A percentile compares a stretch with the other conserved stretches of the same genome.
Conservation (phyloP, 139 green algal species). For the Chara braunii region DNA sequence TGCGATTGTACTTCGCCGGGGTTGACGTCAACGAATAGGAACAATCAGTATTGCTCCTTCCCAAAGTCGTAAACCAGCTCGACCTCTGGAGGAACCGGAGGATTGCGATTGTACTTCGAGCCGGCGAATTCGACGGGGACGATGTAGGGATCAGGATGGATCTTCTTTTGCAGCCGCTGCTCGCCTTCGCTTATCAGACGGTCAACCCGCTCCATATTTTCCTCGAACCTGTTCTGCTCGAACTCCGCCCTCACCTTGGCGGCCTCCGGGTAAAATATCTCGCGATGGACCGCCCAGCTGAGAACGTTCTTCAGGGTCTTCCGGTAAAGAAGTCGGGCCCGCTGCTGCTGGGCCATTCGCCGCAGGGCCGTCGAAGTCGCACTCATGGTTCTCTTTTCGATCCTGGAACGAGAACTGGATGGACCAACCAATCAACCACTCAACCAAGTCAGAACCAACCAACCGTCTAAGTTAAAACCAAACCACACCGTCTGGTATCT, state of each 20-base stretch:
- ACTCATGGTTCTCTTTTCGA: no score
- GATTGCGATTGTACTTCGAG: background rate
- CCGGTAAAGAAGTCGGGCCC: slow-evolving; percentile 4
- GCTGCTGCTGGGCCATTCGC: slow-evolving; percentile 5
- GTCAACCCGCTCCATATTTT: slow-evolving; percentile 1
- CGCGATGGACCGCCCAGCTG: slow-evolving; percentile 11
- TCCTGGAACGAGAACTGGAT: no score
- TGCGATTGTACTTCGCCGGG: no score
- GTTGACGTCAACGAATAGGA: no score
- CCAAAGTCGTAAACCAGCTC: background rate
- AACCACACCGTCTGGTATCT: no score
- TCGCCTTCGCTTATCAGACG: background rate
- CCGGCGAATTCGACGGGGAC: background rate
- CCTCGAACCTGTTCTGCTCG: slow-evolving; percentile 1
- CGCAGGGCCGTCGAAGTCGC: background rate
- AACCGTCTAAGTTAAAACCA: no score
- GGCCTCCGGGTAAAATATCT: slow-evolving; percentile 13
- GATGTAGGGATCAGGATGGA: slow-evolving; percentile 5
- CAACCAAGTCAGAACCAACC: no score
- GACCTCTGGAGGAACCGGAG: background rate
- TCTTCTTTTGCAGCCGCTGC: background rate
- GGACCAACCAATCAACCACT: no score
- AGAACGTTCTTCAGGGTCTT: slow-evolving; percentile 11
- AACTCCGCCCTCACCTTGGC: slow-evolving; percentile 8
- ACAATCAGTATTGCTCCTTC: background rate